These are phyloP conservation scores for Theileria annulata DNA, from an alignment of 169 alveolate species.

Conservation along the genomic window DNA sequence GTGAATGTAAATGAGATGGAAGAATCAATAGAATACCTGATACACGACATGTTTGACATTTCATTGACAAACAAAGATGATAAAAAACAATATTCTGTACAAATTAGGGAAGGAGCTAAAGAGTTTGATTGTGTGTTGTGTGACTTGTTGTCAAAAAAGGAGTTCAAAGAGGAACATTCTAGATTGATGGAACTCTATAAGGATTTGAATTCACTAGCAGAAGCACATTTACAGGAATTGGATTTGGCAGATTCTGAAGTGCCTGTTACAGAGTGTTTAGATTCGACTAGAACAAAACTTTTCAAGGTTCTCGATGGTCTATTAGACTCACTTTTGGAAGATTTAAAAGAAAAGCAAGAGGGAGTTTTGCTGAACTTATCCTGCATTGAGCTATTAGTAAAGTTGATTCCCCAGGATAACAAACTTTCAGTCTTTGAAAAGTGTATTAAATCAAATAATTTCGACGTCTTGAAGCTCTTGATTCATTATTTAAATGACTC, in stretches of 20 bases:
- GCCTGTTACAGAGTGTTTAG: neutral
- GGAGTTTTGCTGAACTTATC: neutral
- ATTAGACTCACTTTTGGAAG: neutral
- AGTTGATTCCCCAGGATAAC: neutral
- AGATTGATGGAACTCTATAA: slow-evolving; percentile 20
- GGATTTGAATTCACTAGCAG: slow-evolving; percentile 46
- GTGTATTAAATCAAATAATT: slow-evolving; percentile 15
- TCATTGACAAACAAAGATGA: neutral
- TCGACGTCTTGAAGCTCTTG: slow-evolving; percentile 8
- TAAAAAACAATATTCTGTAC: neutral
- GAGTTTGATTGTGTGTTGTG: slow-evolving; percentile 35
- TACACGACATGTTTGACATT: slow-evolving; percentile 56
- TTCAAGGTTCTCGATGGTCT: neutral
- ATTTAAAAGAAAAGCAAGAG: neutral
- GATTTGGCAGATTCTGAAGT: neutral
- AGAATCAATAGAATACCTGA: slow-evolving; percentile 40
- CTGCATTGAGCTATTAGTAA: slow-evolving; percentile 2
- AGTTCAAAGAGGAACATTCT: slow-evolving; percentile 44
- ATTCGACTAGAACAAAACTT: neutral
- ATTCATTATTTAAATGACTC: neutral
- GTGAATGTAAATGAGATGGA: slow-evolving; percentile 18
- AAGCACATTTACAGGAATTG: slow-evolving; percentile 39
- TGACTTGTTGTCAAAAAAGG: slow-evolving; percentile 7
- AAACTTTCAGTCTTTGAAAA: neutral
- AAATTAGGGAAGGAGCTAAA: neutral